Base-by-base conservation (phyloP, 176 grass and related monocot species). In the Dendrocalamus sinicus region DNA sequence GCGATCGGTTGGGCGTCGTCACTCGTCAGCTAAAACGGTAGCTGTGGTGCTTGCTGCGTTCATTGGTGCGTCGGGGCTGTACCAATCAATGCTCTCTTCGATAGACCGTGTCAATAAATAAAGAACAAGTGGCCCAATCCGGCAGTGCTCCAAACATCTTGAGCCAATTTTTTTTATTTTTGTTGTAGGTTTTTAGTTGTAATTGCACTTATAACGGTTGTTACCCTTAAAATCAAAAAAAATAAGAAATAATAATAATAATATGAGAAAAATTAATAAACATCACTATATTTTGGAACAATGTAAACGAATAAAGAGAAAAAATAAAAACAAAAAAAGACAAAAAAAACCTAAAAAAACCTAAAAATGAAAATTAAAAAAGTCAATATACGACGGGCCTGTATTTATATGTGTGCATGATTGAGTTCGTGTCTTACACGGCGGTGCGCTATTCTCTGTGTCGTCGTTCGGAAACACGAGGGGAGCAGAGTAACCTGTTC, bases 341-440 rank as follows among this genome's bases (percentile, higher is more conserved):
- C 0, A 0, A 5, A 39, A 37, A 37, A 4, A 37, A 0, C 0
- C 0, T 0, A 4, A 37, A 37, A 37, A 39, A 5, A 39, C 37
- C 37, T 39, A 5, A 39, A 39, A 39, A 5, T 0, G 4, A 39
- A 5, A 39, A 39, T 4, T 35, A 35, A 35, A 35, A 35, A 35
- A 4, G 32, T 3, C 32, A 35, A 4, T 35, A 35, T 35, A 35
- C 32, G 57, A n/a, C 1, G 57, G 58, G 22, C 9, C 20, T 15
- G 7, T 22, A 19, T 8, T 20, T 3, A 9, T 55, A 2, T 8
- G 10, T 24, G 3, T 9, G 12, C 24, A 64, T 15, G 61, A 14
- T 30, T 61, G n/a, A 12, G 59, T 13, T 30, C 23, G 24, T 30
- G 26, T 6, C 61, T 14, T 15, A 26, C 59, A 62, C n/a, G 61